phyloP scores from a whole-genome alignment of 2,329 filamentous ascomycete species.

The Ophiocordyceps robertsii region DNA sequence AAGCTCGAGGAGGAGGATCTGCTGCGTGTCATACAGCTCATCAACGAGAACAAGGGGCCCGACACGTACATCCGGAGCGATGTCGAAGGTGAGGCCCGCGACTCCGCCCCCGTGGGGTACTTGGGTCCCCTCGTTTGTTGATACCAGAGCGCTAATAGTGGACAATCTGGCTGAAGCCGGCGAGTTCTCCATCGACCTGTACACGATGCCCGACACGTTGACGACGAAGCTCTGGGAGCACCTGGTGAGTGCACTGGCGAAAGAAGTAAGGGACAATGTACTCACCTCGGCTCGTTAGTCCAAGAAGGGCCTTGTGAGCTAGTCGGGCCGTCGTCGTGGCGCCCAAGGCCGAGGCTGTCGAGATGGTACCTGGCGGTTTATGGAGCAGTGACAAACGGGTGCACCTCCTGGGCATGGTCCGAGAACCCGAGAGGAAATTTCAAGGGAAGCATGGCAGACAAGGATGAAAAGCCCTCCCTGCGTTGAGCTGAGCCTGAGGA shows the following conservation, averaged over 20 bases:
- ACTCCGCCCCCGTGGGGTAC: not conserved
- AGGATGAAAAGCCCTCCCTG: too few relatives aligned
- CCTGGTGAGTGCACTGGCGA: conserved; percentile 25
- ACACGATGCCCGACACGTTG: conserved; percentile 82
- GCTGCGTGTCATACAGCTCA: conserved; percentile 90
- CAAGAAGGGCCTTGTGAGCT: conserved; percentile 17
- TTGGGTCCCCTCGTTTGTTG: conserved; percentile 15
- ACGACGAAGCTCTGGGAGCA: conserved; percentile 96
- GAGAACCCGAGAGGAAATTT: too few relatives aligned
- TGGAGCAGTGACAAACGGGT: too few relatives aligned
- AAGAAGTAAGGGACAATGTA: not conserved
- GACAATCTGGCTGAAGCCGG: conserved; percentile 46
- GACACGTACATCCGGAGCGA: conserved; percentile 98
- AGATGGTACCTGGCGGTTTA: not conserved
- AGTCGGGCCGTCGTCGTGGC: not conserved
- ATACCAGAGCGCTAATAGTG: conserved; percentile 17
- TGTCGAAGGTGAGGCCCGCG: conserved; percentile 59
- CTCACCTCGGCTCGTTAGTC: conserved; percentile 10
- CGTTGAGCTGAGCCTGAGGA: too few relatives aligned
- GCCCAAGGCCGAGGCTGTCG: not conserved
- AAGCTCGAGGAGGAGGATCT: conserved; percentile 88
- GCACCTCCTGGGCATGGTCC: too few relatives aligned
- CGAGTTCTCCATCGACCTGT: conserved; percentile 96
- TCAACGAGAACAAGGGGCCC: conserved; percentile 89
- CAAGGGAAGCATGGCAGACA: too few relatives aligned